Conservation (phyloP, 352 stramenopile genomes). For the Pythium vanterpoolii region DNA sequence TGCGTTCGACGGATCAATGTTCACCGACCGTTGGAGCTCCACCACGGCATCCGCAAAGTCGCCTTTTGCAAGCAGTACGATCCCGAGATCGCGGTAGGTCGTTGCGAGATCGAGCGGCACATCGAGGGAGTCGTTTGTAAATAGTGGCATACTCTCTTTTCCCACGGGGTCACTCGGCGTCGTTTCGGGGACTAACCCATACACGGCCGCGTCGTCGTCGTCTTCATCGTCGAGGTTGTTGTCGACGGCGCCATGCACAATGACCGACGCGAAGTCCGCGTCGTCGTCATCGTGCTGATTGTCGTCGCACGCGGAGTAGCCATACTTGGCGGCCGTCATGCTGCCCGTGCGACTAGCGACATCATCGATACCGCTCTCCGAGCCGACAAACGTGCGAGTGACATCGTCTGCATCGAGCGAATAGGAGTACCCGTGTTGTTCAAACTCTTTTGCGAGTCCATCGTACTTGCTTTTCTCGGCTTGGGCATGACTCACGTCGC, state of each 20-base stretch:
- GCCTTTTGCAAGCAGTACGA: conserved; percentile 40
- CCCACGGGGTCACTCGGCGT: conserved; percentile 21
- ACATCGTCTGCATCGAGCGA: not conserved
- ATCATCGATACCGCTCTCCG: conserved; percentile 1
- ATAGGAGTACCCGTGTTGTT: conserved; percentile 19
- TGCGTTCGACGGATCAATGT: conserved; percentile 35
- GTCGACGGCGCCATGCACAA: conserved; percentile 1
- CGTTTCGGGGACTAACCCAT: conserved; percentile 16
- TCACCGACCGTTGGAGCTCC: conserved; percentile 42
- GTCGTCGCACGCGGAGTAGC: conserved; percentile 2
- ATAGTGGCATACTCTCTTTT: conserved; percentile 12
- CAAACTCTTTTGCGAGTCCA: conserved; percentile 14
- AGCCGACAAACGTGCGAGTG: conserved; percentile 1
- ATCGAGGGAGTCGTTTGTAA: conserved; percentile 27
- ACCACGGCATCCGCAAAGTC: conserved; percentile 35
- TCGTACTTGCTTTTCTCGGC: conserved; percentile 15
- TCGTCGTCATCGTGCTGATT: conserved; percentile 21
- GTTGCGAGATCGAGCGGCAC: conserved; percentile 39
- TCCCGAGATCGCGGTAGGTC: conserved; percentile 51
- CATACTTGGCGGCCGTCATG: not conserved
- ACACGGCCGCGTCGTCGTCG: conserved; percentile 3
- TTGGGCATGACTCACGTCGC: conserved; percentile 1
- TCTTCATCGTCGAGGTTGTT: not conserved
- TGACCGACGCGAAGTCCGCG: not conserved
- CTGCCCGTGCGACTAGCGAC: conserved; percentile 1